phyloP scores from a whole-genome alignment of 306 rosid genomes.

The Malus sieversii region DNA sequence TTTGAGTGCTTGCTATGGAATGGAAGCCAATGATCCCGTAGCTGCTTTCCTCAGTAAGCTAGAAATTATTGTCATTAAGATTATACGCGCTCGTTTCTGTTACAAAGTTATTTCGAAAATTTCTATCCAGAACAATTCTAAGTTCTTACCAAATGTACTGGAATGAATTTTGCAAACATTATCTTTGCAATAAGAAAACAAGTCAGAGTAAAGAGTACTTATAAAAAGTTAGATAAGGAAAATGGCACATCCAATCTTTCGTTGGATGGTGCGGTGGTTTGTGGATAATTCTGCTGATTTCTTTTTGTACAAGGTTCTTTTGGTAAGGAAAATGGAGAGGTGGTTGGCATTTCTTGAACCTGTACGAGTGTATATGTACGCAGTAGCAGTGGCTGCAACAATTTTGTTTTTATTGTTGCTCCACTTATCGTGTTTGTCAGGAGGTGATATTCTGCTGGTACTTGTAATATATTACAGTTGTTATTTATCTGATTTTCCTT shows the following conservation, averaged over 20 bases:
- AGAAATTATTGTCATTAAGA: too few relatives aligned
- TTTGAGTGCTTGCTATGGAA: too few relatives aligned
- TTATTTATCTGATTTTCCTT: neutral
- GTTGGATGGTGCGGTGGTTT: conserved; percentile 29
- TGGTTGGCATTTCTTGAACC: conserved; percentile 1
- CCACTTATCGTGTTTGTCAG: conserved; percentile 22
- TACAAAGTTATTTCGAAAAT: too few relatives aligned
- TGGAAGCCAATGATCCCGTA: too few relatives aligned
- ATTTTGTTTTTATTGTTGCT: conserved; percentile 46
- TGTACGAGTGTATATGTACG: conserved; percentile 2
- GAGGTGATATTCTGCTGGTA: conserved; percentile 8
- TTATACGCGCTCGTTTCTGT: too few relatives aligned
- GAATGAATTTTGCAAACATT: too few relatives aligned
- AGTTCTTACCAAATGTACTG: too few relatives aligned
- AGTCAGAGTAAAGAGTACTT: too few relatives aligned
- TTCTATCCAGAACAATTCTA: too few relatives aligned
- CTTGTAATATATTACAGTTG: neutral
- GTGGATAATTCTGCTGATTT: conserved; percentile 3
- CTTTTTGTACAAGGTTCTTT: neutral
- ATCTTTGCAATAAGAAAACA: too few relatives aligned
- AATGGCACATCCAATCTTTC: conserved; percentile 51
- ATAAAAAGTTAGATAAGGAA: too few relatives aligned
- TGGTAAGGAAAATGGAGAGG: neutral
- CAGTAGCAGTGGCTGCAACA: conserved; percentile 34
- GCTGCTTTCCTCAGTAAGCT: too few relatives aligned